phyloP scores from a whole-genome alignment of 164 flowering plant genomes.

The Berberis vulgaris region DNA sequence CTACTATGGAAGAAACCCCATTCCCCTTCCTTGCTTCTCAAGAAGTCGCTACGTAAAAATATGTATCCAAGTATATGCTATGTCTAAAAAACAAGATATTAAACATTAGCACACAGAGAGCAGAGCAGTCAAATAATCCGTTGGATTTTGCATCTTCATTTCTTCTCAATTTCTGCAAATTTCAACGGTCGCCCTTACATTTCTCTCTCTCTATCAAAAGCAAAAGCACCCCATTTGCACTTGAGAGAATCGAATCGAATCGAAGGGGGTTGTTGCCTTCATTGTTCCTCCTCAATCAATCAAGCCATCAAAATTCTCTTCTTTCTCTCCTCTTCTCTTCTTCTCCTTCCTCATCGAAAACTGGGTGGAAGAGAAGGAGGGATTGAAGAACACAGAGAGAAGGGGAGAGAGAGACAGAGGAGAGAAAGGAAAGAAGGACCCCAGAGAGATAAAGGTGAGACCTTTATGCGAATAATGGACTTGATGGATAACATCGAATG shows the following conservation, averaged over 20 bases:
- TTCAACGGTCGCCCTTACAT: slow-evolving; percentile 14
- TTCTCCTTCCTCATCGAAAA: too few relatives aligned
- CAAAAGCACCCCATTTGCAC: not conserved
- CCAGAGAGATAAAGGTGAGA: not conserved
- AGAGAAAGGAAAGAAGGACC: not conserved
- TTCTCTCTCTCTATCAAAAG: slow-evolving; percentile 7
- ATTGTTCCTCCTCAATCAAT: not conserved
- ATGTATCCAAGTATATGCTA: too few relatives aligned
- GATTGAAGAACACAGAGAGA: not conserved
- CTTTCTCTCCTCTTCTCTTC: not conserved
- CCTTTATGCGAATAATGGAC: slow-evolving; percentile 26
- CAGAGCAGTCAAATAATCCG: too few relatives aligned
- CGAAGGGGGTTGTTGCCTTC: slow-evolving; percentile 14
- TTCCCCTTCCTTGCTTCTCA: too few relatives aligned
- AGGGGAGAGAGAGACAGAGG: not conserved
- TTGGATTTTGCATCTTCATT: too few relatives aligned
- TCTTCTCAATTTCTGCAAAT: too few relatives aligned
- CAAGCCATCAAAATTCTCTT: not conserved
- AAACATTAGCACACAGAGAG: too few relatives aligned
- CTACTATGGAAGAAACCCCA: too few relatives aligned
- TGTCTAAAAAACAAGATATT: too few relatives aligned
- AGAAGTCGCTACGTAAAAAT: too few relatives aligned
- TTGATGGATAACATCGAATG: slow-evolving; percentile 40
- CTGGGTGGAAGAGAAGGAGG: too few relatives aligned
- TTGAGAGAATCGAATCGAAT: not conserved